Conservation (phyloP, 352 stramenopile species). For the Plasmopara viticola region DNA sequence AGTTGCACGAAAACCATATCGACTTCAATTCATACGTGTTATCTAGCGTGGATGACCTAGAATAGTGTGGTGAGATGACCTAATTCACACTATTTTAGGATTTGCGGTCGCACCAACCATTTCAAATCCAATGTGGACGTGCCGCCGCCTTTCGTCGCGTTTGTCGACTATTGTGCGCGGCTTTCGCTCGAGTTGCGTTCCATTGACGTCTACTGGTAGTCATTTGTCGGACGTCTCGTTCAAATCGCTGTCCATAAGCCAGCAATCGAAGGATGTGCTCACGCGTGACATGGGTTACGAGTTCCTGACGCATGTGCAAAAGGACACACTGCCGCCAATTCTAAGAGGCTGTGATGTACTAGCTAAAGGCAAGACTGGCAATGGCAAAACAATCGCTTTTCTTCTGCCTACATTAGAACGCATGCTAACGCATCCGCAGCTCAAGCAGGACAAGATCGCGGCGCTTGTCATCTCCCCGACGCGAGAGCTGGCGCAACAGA, state of each 20-base stretch:
- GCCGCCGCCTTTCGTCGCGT: slow-evolving; percentile 12
- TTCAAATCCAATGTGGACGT: slow-evolving; percentile 23
- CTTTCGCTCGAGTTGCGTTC: slow-evolving; percentile 13
- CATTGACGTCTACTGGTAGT: slow-evolving; percentile 5
- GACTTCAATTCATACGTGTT: no score
- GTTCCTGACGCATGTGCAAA: slow-evolving; percentile 87
- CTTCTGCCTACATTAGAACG: slow-evolving; percentile 68
- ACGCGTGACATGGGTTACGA: slow-evolving; percentile 78
- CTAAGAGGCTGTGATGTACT: slow-evolving; percentile 85
- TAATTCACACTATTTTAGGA: slow-evolving; percentile 5
- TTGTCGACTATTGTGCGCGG: slow-evolving; percentile 3
- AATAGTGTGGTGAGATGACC: slow-evolving; percentile 7
- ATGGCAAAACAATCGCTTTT: slow-evolving; percentile 88
- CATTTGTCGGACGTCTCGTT: slow-evolving; percentile 49
- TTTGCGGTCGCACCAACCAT: slow-evolving; percentile 10
- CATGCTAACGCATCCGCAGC: slow-evolving; percentile 53
- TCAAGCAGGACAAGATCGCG: slow-evolving; percentile 76
- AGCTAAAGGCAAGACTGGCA: slow-evolving; percentile 86
- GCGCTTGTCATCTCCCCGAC: slow-evolving; percentile 94
- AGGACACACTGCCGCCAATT: slow-evolving; percentile 68
- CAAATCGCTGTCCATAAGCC: slow-evolving; percentile 41
- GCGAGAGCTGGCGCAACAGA: slow-evolving; percentile 94
- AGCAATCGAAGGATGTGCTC: slow-evolving; percentile 55
- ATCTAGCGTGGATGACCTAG: not conserved
- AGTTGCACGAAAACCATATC: slow-evolving; percentile 21